phyloP scores from a whole-genome alignment of 2,329 filamentous ascomycete genomes.

The Macrophomina phaseolina region DNA sequence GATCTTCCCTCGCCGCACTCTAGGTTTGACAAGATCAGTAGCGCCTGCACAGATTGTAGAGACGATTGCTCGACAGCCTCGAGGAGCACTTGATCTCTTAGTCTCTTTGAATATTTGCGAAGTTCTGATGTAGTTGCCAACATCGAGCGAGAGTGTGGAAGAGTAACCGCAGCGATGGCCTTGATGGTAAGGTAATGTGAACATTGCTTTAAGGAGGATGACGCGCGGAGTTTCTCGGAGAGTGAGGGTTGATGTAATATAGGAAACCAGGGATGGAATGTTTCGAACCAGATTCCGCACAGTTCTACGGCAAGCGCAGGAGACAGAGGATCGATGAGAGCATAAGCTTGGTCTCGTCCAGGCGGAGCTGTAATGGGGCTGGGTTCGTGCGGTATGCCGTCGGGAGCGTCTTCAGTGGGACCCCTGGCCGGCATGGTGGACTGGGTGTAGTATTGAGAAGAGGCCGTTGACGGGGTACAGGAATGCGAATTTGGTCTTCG shows the following conservation, averaged over 20 bases:
- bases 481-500: constrained; percentile 5
- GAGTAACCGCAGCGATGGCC: constrained; percentile 38
- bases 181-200: constrained; percentile 33
- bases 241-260: constrained; percentile 40
- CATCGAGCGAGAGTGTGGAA: constrained; percentile 34
- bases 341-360: not conserved
- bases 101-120: constrained; percentile 32
- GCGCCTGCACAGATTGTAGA: constrained; percentile 40
- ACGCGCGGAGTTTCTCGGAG: constrained; percentile 29
- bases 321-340: constrained; percentile 29
- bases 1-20: constrained; percentile 40
- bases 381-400: not conserved
- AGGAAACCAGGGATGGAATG: constrained; percentile 46
- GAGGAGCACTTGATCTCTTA: constrained; percentile 36
- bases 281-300: constrained; percentile 43
- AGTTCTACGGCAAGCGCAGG: constrained; percentile 32
- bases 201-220: constrained; percentile 31
- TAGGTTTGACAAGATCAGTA: constrained; percentile 39
- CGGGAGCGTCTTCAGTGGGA: not conserved
- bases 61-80: constrained; percentile 38
- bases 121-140: constrained; percentile 29
- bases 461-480: not conserved
- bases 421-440: too few species aligned
- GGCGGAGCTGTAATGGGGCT: not conserved
- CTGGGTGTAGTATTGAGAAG: not conserved